phyloP scores from a whole-genome alignment of 2,329 filamentous ascomycete species.

The Arthrobotrys iridis region DNA sequence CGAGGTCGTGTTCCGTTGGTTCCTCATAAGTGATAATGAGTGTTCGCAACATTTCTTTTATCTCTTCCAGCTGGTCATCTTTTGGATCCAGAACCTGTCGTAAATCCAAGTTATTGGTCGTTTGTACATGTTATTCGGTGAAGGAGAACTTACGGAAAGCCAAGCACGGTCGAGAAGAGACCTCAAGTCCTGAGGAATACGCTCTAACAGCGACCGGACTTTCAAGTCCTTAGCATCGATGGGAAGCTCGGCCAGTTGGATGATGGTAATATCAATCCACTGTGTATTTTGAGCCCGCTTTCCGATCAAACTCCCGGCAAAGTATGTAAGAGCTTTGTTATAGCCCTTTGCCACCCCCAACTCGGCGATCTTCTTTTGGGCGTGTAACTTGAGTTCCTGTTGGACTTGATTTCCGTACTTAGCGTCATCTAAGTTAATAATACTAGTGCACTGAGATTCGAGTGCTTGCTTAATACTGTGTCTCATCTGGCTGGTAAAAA shows the following conservation, averaged over 20 bases:
- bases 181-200: slow-evolving; percentile 62
- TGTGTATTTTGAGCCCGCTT: slow-evolving; percentile 63
- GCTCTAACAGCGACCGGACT: slow-evolving; percentile 62
- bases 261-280: slow-evolving; percentile 64
- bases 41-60: slow-evolving; percentile 63
- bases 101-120: not conserved
- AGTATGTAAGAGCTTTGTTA: slow-evolving; percentile 63
- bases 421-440: slow-evolving; percentile 62
- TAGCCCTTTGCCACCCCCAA: slow-evolving; percentile 62
- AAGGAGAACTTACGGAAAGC: slow-evolving; percentile 54
- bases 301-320: slow-evolving; percentile 63
- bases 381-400: slow-evolving; percentile 60
- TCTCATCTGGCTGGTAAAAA: slow-evolving; percentile 62
- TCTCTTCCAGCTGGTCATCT: slow-evolving; percentile 60
- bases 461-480: slow-evolving; percentile 60
- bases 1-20: slow-evolving; percentile 62
- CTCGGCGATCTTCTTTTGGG: slow-evolving; percentile 61
- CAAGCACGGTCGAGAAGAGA: slow-evolving; percentile 62
- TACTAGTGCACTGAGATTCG: slow-evolving; percentile 58
- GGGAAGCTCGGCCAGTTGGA: slow-evolving; percentile 63
- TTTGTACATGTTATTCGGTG: not conserved
- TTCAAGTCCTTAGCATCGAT: slow-evolving; percentile 61
- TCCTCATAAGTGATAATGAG: slow-evolving; percentile 63
- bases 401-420: slow-evolving; percentile 62
- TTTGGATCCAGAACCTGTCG: slow-evolving; percentile 60